A percentile compares a stretch with the other conserved stretches of the same genome.
Conservation (phyloP, 768 basidiomycete genomes). For the Mycena venus region DNA sequence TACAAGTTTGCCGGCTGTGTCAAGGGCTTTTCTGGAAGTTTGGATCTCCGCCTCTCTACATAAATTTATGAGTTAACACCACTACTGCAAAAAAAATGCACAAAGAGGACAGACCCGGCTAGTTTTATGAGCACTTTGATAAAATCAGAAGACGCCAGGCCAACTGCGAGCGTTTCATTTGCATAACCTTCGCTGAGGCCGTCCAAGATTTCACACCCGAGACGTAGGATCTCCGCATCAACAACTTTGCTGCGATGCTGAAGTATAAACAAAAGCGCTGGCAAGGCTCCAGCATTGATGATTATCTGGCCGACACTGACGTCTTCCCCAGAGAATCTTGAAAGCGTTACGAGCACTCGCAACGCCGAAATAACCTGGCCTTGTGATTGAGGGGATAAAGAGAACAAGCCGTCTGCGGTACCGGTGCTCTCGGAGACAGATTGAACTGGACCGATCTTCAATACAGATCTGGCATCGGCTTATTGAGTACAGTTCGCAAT, state of each 20-base stretch:
- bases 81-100: neutral
- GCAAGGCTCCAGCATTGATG: neutral
- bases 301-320: neutral
- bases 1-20: constrained; percentile 5
- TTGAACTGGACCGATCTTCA: constrained; percentile 11
- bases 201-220: constrained; percentile 8
- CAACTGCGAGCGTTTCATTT: neutral
- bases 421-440: neutral
- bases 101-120: neutral
- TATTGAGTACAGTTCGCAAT: neutral
- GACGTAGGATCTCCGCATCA: neutral
- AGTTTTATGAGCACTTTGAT: constrained; percentile 1
- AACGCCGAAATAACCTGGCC: neutral
- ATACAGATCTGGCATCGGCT: neutral
- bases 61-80: too few relatives aligned
- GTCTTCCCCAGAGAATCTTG: constrained; percentile 2
- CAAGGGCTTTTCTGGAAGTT: neutral
- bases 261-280: neutral
- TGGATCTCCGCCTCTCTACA: neutral
- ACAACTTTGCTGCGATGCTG: neutral
- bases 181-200: neutral
- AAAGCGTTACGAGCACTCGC: constrained; percentile 1
- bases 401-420: neutral
- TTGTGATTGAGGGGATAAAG: neutral
- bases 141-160: constrained; percentile 1